Conservation (phyloP, 139 green algal genomes). For the Microglena sp. region DNA sequence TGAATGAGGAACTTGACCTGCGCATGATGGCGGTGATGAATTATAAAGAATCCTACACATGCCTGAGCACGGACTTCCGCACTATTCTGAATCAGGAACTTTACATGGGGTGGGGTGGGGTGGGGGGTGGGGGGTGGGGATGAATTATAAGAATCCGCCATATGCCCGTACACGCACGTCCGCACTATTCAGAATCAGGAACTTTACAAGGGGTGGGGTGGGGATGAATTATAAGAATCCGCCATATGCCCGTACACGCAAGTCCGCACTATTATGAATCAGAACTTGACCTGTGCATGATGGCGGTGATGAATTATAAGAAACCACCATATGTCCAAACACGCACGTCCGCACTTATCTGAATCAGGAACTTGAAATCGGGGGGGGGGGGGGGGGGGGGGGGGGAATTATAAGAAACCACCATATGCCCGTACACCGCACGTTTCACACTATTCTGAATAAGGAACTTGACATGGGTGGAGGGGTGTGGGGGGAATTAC, state of each 20-base stretch:
- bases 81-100: slow-evolving; percentile 51
- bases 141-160: no score
- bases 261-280: slow-evolving; percentile 43
- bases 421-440: slow-evolving; percentile 44
- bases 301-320: no score
- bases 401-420: slow-evolving; percentile 41
- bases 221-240: no score
- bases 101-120: slow-evolving; percentile 22
- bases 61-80: slow-evolving; percentile 34
- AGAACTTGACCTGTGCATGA: slow-evolving; percentile 41
- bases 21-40: background rate
- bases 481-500: no score
- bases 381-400: no score
- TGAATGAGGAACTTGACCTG: slow-evolving; percentile 57
- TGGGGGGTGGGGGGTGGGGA: no score
- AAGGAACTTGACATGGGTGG: slow-evolving; percentile 45
- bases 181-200: slow-evolving; percentile 46
- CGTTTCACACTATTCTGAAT: slow-evolving; percentile 49
- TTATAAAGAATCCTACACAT: no score
- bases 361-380: no score
- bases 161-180: slow-evolving; percentile 33
- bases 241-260: no score
- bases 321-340: slow-evolving; percentile 20
- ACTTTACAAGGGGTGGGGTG: slow-evolving; percentile 33
- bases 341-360: slow-evolving; percentile 33